Evolutionary conservation across 768 basidiomycete genomes (phyloP).

Genomic region (Rhizopogon sp.): DNA sequence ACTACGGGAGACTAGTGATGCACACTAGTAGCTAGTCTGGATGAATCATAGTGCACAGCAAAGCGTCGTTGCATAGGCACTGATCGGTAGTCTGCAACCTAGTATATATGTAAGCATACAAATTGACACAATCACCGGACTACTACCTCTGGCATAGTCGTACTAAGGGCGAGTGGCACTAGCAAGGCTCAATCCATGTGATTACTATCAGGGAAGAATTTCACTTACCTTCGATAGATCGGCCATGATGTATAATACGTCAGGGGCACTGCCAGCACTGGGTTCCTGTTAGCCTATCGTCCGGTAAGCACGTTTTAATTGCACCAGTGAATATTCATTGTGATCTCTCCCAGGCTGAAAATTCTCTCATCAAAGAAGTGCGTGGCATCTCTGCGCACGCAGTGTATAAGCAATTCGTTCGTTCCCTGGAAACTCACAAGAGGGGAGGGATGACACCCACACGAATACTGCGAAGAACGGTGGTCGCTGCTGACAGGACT

Average conservation of each 20-base stretch:
- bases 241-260: neutral
- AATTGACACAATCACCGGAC: too few species aligned
- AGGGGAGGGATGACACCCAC: neutral
- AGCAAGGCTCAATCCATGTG: too few species aligned
- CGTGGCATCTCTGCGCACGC: too few species aligned
- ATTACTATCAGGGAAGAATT: neutral
- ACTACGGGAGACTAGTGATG: too few species aligned
- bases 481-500: neutral
- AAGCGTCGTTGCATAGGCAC: too few species aligned
- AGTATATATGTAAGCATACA: too few species aligned
- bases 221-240: neutral
- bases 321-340: neutral
- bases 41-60: too few species aligned
- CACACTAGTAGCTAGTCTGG: too few species aligned
- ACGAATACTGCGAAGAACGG: neutral
- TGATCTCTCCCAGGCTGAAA: neutral
- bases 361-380: neutral
- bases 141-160: too few species aligned
- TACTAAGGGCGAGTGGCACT: too few species aligned
- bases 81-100: too few species aligned
- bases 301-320: neutral
- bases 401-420: neutral
- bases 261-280: neutral
- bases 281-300: neutral
- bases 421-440: neutral